Evolutionary conservation across 176 grass and related monocot species (phyloP).

Genomic region (Rhipidocladum racemiflorum): DNA sequence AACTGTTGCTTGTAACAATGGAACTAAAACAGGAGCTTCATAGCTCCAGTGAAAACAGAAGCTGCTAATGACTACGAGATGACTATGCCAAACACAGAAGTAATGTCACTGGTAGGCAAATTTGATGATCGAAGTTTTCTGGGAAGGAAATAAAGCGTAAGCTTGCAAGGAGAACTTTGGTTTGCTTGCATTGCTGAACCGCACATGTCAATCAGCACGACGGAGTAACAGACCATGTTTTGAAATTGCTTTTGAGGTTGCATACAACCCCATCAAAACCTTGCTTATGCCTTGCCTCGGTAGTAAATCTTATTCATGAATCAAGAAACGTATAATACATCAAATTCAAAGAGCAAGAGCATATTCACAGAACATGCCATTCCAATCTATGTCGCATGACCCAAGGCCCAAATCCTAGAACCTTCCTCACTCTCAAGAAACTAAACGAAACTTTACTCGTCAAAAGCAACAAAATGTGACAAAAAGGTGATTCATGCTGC

Average conservation of each 20-base stretch:
- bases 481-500: background rate
- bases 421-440: background rate
- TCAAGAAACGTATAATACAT: background rate
- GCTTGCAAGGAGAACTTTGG: background rate
- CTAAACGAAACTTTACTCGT: background rate
- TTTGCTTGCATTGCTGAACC: background rate
- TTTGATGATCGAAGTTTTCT: background rate
- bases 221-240: background rate
- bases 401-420: background rate
- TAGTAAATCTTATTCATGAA: background rate
- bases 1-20: background rate
- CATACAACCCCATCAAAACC: background rate
- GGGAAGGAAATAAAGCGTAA: background rate
- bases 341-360: background rate
- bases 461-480: background rate
- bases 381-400: background rate
- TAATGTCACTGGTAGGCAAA: background rate
- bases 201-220: background rate
- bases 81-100: background rate
- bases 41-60: background rate
- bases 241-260: background rate
- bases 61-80: background rate
- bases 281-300: background rate
- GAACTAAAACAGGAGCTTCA: background rate
- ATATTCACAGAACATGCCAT: constrained; percentile 16